Evolutionary conservation across 345 rosid genomes (phyloP), one percentile per base, ranked within the genome.

Genomic region (Physaria fendleri): DNA sequence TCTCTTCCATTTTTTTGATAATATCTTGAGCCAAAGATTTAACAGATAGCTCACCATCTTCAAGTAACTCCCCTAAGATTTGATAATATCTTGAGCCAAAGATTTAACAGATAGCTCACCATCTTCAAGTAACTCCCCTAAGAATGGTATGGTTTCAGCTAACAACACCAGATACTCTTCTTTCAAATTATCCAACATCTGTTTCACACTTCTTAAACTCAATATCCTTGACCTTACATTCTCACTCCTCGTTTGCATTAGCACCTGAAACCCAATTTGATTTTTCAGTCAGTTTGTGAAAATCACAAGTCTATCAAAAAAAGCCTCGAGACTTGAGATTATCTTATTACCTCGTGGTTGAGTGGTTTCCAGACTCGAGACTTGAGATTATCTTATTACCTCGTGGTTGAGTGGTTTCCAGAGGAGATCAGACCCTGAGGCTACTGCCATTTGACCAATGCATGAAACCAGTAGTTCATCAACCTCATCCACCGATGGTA

Each of bases 331-430:
- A 6, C 11, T 29, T 15, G 27, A 50, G 16, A 43, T 20, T 56
- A 21, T 3, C 56, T 66, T 47, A 38, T 52, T 59, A 88, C 98
- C 97, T 93, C 99, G 27, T 87, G 95, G 72, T 89, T 93, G 72
- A 93, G 59, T 1, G 95, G 88, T 59, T 89, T 85, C 94, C 97
- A 93, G 18, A 89, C n/a, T n/a, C n/a, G n/a, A 30, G 9, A 6
- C 11, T 29, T 15, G 27, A 50, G 16, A 43, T 20, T 56, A 21
- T 3, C 56, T 66, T 47, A 38, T 52, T 59, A 88, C 98, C 97
- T 93, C 99, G 27, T 87, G 95, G 72, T 89, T 93, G 72, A 93
- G 59, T 1, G 95, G 88, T 59, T 89, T 85, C 94, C 97, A 93
- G 18, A 89, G 79, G 50, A 89, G 92, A 75, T 93, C 99, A 38